Evolutionary conservation across 2,329 filamentous ascomycete genomes (phyloP).

Genomic region (Trematosphaeria pertusa): DNA sequence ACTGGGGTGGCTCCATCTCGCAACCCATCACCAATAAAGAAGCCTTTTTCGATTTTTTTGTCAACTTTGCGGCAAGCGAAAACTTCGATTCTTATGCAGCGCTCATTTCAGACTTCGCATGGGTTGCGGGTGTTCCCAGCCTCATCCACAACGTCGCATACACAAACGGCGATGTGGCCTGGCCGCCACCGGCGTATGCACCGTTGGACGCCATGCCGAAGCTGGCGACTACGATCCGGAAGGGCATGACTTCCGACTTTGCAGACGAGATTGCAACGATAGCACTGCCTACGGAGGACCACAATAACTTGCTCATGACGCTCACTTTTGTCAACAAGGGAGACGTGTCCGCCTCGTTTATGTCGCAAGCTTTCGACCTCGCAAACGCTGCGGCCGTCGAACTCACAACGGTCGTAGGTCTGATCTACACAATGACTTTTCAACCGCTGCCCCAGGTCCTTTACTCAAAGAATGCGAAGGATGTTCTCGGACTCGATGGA

Average conservation of each 20-base stretch:
- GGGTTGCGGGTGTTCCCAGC: conserved; percentile 16
- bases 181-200: conserved; percentile 23
- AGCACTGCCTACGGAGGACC: conserved; percentile 3
- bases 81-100: conserved; percentile 29
- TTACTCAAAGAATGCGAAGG: conserved; percentile 23
- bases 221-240: conserved; percentile 20
- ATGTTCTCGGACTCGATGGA: conserved; percentile 26
- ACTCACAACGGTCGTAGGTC: conserved; percentile 17
- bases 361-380: conserved; percentile 20
- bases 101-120: conserved; percentile 27
- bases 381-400: conserved; percentile 16
- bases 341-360: conserved; percentile 11
- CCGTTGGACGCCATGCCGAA: conserved; percentile 21
- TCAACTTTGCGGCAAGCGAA: conserved; percentile 23
- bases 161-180: conserved; percentile 21
- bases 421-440: conserved; percentile 24
- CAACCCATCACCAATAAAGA: conserved; percentile 27
- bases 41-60: conserved; percentile 22
- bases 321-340: conserved; percentile 25
- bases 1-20: conserved; percentile 47
- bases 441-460: conserved; percentile 26
- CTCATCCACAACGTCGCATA: conserved; percentile 23
- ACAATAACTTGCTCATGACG: conserved; percentile 24
- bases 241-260: conserved; percentile 23
- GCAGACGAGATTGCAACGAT: conserved; percentile 20